Conservation (phyloP, 176 grass and related monocot genomes). For the Hsuehochloa calcarea region DNA sequence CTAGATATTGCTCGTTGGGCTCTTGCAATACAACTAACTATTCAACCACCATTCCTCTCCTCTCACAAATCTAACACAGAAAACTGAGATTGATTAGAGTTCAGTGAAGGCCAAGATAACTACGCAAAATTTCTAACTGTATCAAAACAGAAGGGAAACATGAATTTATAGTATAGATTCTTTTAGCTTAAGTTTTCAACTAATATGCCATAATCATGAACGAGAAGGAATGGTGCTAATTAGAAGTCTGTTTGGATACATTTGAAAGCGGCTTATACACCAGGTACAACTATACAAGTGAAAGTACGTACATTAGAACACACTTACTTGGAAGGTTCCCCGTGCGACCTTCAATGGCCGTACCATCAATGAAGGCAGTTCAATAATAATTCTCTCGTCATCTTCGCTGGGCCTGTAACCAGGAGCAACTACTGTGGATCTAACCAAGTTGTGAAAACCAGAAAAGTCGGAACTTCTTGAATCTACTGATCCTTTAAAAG, state of each 20-base stretch:
- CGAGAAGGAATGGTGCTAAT: background rate
- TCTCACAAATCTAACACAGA: background rate
- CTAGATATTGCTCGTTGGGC: too few relatives aligned
- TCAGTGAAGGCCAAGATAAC: background rate
- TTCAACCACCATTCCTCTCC: too few relatives aligned
- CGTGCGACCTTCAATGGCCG: slow-evolving; percentile 80
- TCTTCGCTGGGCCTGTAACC: slow-evolving; percentile 60
- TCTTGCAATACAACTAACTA: too few relatives aligned
- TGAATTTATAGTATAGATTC: slow-evolving; percentile 12
- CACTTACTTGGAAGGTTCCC: slow-evolving; percentile 97
- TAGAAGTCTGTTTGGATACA: slow-evolving; percentile 12
- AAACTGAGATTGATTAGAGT: slow-evolving; percentile 15
- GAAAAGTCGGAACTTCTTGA: slow-evolving; percentile 69
- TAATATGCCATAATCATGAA: slow-evolving; percentile 31
- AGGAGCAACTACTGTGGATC: slow-evolving; percentile 63
- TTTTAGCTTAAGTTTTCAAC: slow-evolving; percentile 19
- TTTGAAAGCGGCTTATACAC: slow-evolving; percentile 35
- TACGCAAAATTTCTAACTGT: background rate
- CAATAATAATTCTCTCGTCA: slow-evolving; percentile 82
- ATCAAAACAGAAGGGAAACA: slow-evolving; percentile 6
- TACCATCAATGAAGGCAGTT: slow-evolving; percentile 87
- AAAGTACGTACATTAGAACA: slow-evolving; percentile 55
- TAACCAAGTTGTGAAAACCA: slow-evolving; percentile 67
- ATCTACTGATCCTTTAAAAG: slow-evolving; percentile 60
- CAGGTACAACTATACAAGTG: slow-evolving; percentile 30